These are phyloP conservation scores for Cardamine resedifolia DNA, from an alignment of 345 rosid species.

Conservation along the genomic window DNA sequence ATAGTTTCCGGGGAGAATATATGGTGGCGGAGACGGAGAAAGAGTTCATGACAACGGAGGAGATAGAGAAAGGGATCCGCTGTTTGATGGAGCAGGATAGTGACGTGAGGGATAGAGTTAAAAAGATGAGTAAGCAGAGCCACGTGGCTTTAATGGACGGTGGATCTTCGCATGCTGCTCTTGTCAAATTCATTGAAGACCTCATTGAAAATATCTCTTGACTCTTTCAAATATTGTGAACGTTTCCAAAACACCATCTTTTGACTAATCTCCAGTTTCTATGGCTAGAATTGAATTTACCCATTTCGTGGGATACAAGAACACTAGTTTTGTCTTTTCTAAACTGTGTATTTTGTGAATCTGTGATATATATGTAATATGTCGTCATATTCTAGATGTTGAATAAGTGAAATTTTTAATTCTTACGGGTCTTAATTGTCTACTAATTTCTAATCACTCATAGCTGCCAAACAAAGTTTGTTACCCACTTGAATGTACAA, in stretches of 20 bases:
- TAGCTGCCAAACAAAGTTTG: too few species aligned
- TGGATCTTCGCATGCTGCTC: slow-evolving; percentile 48
- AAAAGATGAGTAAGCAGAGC: slow-evolving; percentile 40
- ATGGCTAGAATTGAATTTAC: not conserved
- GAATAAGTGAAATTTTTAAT: not conserved
- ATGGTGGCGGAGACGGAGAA: not conserved
- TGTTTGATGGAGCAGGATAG: slow-evolving; percentile 44
- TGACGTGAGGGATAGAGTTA: slow-evolving; percentile 33
- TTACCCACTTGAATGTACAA: too few species aligned
- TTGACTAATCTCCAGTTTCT: not conserved
- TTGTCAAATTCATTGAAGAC: slow-evolving; percentile 22
- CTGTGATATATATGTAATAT: not conserved
- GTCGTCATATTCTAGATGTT: not conserved
- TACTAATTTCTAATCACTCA: not conserved
- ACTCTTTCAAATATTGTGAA: not conserved
- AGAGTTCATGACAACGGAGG: slow-evolving; percentile 31
- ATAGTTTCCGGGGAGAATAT: slow-evolving; percentile 29
- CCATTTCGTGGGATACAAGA: too few species aligned
- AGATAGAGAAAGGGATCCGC: slow-evolving; percentile 49
- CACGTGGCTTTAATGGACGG: slow-evolving; percentile 43
- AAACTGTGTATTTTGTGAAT: not conserved
- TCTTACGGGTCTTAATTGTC: not conserved
- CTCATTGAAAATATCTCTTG: slow-evolving; percentile 8
- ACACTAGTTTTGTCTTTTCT: too few species aligned
- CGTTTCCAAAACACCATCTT: not conserved